Base-by-base conservation (phyloP, 257 asterid genomes). In the Datura wrightii region DNA sequence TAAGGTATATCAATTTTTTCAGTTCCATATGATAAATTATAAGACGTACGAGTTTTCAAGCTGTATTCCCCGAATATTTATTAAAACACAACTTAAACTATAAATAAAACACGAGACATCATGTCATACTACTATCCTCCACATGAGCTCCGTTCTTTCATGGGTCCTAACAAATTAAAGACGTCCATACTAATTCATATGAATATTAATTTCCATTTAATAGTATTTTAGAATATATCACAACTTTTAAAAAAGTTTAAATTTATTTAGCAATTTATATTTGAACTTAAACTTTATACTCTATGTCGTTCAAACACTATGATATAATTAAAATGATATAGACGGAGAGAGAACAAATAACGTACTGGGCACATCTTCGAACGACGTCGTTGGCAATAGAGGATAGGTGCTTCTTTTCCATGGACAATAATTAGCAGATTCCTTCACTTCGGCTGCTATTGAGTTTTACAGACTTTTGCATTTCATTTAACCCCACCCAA, bases 321-420 rank as follows among this genome's bases (percentile, higher is more conserved):
- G 3, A 41, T 11, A 41, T 10, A 15, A 24, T 24, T 24, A 16
- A n/a, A 44, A 79, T 5, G 19, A 6, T 42, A 9, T 24, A 3
- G 69, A 54, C 6, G 46, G 50, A 53, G 72, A 78, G 80, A 79
- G 60, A 50, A 67, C 82, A 37, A 85, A 96, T 24, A 24, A 24
- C 31, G 31, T 24, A 24, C 98, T 62, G 85, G 71, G 97, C 92
- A 53, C 97, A 94, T 86, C 90, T 90, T 9, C 56, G 85, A 72
- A 96, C 34, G 66, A 96, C 92, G 55, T 92, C 87, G 89, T 90
- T 90, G 83, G 98, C 97, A 79, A 90, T 84, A 90, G 86, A 34
- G 46, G 99, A 94, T 36, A 94, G 97, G 87, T 91, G 94, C 85
- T 94, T 94, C 86, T 67, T 93, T 88, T 89, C 94, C 95, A 87